Evolutionary conservation across 805 yeast species (phyloP), one percentile per base, ranked within the genome.

Genomic region (Groenewaldozyma salmanticensis): DNA sequence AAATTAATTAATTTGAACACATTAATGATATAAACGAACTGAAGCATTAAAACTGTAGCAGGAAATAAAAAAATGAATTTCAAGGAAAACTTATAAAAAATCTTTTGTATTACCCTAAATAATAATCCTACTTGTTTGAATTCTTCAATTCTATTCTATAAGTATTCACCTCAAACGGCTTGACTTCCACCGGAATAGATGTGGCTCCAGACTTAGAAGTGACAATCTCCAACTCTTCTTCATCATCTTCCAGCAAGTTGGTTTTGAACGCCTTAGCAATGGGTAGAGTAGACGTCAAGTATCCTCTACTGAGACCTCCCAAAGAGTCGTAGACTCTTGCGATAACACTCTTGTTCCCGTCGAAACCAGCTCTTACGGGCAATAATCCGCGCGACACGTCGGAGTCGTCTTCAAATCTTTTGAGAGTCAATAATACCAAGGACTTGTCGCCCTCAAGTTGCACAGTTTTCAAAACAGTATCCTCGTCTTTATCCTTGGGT

Each of bases 321-420:
- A 90, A 67, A 0, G 94, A 65, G 56, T 90, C 98, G 61, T 87
- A 90, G 1, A 86, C 71, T 51, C 97, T 74, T 22, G 83, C 65
- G 20, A 88, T 67, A 21, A 85, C 64, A 6, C 79, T 71, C 50
- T 69, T 70, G 38, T 66, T 61, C 5, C 71, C 72, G 27, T 57
- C 53, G 39, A 61, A 58, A 35, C 68, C 67, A 24, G 29, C 7
- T 18, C 55, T 40, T 34, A 71, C 66, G 6, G 79, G 74, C 33
- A 71, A 58, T 22, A 60, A 54, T 3, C 62, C 61, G 5, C 49
- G 46, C 34, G 49, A 41, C 5, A 54, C 51, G 33, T 74, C 70
- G 35, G 57, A 66, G 57, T 90, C 96, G 54, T 81, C 86, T 55
- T 88, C 96, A 9, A 85, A 87, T 52, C 97, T 74, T 63, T 92